phyloP scores from a whole-genome alignment of 371 early-diverging fungal genomes.

The Dinochytrium kinnereticum region DNA sequence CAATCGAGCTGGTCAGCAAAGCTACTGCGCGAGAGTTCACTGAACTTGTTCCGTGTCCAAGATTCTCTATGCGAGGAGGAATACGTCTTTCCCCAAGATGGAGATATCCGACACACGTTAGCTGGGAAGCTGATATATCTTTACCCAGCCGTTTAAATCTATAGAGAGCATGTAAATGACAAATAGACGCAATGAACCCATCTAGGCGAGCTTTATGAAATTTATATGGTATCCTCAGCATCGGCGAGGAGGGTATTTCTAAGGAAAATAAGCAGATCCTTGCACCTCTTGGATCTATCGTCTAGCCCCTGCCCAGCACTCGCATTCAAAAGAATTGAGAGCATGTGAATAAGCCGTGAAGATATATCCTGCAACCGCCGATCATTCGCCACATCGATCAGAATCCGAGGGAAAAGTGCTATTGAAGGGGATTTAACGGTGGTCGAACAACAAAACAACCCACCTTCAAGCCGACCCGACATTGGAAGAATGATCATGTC shows the following conservation, averaged over 20 bases:
- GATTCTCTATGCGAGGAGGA: background rate
- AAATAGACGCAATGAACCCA: too few species aligned
- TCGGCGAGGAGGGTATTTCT: constrained; percentile 10
- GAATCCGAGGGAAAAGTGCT: constrained; percentile 72
- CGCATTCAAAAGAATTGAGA: constrained; percentile 50
- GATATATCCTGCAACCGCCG: constrained; percentile 73
- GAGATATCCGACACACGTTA: background rate
- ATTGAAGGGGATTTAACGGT: background rate
- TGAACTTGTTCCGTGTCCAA: constrained; percentile 16
- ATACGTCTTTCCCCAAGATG: constrained; percentile 3
- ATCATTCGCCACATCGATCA: constrained; percentile 71
- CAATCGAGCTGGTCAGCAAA: constrained; percentile 25
- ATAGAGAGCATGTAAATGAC: too few species aligned
- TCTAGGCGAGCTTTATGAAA: too few species aligned
- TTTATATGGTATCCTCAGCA: constrained; percentile 8
- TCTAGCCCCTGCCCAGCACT: background rate
- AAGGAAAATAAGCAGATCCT: constrained; percentile 5
- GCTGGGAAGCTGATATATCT: background rate
- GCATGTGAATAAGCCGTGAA: constrained; percentile 80
- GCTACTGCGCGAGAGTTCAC: constrained; percentile 6
- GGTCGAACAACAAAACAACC: background rate
- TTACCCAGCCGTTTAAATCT: background rate
- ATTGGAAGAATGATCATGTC: constrained; percentile 73
- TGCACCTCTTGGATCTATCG: constrained; percentile 14
- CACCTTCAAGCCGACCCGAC: constrained; percentile 73